Evolutionary conservation across 1,139 yeast species (phyloP), one percentile per base, ranked within the genome.

Genomic region (Diutina mesorugosa): DNA sequence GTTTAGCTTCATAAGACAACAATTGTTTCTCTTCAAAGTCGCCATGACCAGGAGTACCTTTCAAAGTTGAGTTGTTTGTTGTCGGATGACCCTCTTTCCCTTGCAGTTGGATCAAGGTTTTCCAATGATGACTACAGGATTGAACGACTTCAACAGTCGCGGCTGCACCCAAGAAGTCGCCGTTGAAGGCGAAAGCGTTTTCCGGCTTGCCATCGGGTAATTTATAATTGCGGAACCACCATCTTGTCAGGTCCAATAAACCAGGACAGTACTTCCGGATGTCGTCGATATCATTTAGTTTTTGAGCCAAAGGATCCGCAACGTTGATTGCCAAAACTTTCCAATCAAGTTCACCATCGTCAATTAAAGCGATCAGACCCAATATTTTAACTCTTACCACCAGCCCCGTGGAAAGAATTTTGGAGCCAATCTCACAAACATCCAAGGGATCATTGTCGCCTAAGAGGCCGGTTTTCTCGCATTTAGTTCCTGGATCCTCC

Each of bases 311-410:
- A 59, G 93, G 90, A 68, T 90, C 97, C 59, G 80, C 77, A 56
- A 79, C 75, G 66, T 85, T 87, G 62, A 90, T 80, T 61, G 84
- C 96, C 65, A 90, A 81, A 57, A 90, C 82, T 72, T 90, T 90
- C 97, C 97, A 90, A 73, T 90, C 97, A 62, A 95, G 84, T 72
- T 89, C 96, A 60, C 96, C 96, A 69, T 89, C 96, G 67, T 90
- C 96, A 63, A 90, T 80, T 64, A 90, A 76, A 47, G 96, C 96
- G 80, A 89, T 80, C 60, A 88, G 83, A 62, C 97, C 97, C 62
- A 90, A 74, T 46, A 88, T 89, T 71, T 87, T 88, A 58, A 89
- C 96, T 69, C 85, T 84, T 66, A 83, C 84, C 64, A 89, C 82
- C 66, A 85, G 85, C 57, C 96, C 97, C 32, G 87, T 82, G 69